Base-by-base conservation (phyloP, 1,284 basidiomycete genomes). In the Pseudozyma pruni region DNA sequence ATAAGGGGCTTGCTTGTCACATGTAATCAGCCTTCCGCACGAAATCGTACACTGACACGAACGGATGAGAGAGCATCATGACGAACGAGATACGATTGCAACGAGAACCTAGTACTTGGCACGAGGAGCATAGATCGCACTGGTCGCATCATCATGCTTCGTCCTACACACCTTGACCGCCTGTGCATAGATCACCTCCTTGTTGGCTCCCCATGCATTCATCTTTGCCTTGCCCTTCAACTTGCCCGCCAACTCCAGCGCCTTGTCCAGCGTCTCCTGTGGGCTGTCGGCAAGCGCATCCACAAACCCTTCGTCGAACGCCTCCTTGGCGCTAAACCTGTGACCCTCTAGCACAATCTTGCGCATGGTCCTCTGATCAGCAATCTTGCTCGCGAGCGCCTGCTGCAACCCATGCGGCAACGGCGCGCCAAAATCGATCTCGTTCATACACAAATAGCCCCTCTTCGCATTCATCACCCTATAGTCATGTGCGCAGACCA, bases 361-460 rank as follows among this genome's bases (percentile, higher is more conserved):
- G 34, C 92, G 88, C 19, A 89, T 87, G 4, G 90, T 76, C n/a
- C 83, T 83, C 22, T 86, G 85, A 72, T 88, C 85, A 2, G 88
- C 85, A 19, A 92, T 84, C 75, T 92, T 93, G 31, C 87, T 85
- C 13, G 86, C 85, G 20, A 93, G 83, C 35, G 94, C 83, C 5
- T 87, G 85, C 5, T 88, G 86, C 74, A 81, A 55, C 1, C 80
- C 74, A 46, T 69, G 71, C 17, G 74, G 78, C 32, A 76, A 47
- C 4, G 61, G 75, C 13, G 69, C 78, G 31, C 74, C 74, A 43
- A 81, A 80, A 38, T 75, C 70, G 62, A 80, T 80, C 42, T 97
- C 94, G 81, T 96, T 96, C 93, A 96, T 95, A 81, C 88, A 92
- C 58, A 93, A 84, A 89, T 91, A 94, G 10, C 90, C 90, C 67